Conservation (phyloP, 1,139 yeast species). For the Lodderomyces orthopsilosis region DNA sequence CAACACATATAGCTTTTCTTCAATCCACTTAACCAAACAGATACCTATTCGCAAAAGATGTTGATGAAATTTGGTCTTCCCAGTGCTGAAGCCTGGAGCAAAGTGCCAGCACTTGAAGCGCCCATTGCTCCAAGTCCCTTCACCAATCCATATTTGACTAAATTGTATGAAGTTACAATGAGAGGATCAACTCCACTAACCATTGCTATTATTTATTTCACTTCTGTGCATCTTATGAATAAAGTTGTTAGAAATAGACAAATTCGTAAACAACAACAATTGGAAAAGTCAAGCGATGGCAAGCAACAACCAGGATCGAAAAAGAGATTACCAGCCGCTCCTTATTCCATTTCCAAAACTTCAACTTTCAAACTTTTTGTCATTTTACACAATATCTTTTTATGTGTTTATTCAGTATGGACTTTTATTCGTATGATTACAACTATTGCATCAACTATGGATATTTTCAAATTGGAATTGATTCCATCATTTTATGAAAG, state of each 20-base stretch:
- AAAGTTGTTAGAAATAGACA: slow-evolving; percentile 39
- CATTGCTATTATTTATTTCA: slow-evolving; percentile 59
- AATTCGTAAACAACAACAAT: slow-evolving; percentile 19
- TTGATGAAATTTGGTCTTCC: slow-evolving; percentile 40
- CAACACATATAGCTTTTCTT: too few species aligned
- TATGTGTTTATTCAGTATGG: slow-evolving; percentile 70
- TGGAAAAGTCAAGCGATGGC: slow-evolving; percentile 6
- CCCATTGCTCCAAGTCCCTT: slow-evolving; percentile 42
- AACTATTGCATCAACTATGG: slow-evolving; percentile 43
- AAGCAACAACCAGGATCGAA: slow-evolving; percentile 6
- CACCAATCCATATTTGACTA: slow-evolving; percentile 23
- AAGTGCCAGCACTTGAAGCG: slow-evolving; percentile 29
- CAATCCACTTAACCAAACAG: too few species aligned
- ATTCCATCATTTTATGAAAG: slow-evolving; percentile 14
- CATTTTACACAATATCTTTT: slow-evolving; percentile 57
- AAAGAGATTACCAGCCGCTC: slow-evolving; percentile 50
- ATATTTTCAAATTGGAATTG: slow-evolving; percentile 20
- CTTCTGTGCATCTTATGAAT: slow-evolving; percentile 57
- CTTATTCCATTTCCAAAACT: slow-evolving; percentile 49
- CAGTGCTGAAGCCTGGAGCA: slow-evolving; percentile 28
- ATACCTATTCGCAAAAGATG: too few species aligned
- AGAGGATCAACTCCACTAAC: slow-evolving; percentile 50
- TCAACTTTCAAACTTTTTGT: slow-evolving; percentile 53
- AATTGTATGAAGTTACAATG: slow-evolving; percentile 32
- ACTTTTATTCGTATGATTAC: slow-evolving; percentile 66